Base-by-base conservation (phyloP, 176 grass and related monocot genomes). In the Chloris gayana region DNA sequence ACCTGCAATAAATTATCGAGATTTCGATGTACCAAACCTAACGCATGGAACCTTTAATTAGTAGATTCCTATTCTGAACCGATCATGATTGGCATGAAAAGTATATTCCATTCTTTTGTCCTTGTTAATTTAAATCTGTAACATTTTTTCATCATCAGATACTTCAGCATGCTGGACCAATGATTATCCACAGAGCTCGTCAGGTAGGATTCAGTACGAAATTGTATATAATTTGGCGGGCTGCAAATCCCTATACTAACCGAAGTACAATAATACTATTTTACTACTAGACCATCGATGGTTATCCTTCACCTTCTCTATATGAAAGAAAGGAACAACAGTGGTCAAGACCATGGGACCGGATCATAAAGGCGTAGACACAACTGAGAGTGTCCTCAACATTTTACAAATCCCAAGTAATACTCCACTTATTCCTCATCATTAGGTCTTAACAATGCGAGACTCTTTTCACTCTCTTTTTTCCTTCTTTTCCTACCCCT, bases 401-500 rank as follows among this genome's bases (percentile, higher is more conserved):
- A 71, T 70, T 81, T 88, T 89, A 67, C 67, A 84, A 85, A 84
- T 72, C 71, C 17, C 72, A 37, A 59, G 74, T 67, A 73, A 81
- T 70, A 76, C 74, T 50, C 9, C 81, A 89, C 84, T 83, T 58
- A 74, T 76, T 75, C 76, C 56, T 83, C 75, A 70, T 83, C 80
- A 83, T 90, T 83, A 83, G 67, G 61, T 50, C 2, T 86, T 82
- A 73, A 74, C 63, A 86, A 79, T 62, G 25, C 25, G 67, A 53
- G 73, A 51, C 60, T 7, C 31, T 83, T 85, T 73, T 61, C 18
- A 30, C 46, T 34, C 33, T 62, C 44, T 29, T 22, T 74, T 76
- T 70, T 65, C 63, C 29, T 42, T 79, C 74, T 56, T 85, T 53
- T 50, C 64, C 64, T 54, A 62, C 78, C 50, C 14, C 60, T 77